phyloP scores from a whole-genome alignment of 192 early-diverging fungal genomes.

The Diversispora epigaea region DNA sequence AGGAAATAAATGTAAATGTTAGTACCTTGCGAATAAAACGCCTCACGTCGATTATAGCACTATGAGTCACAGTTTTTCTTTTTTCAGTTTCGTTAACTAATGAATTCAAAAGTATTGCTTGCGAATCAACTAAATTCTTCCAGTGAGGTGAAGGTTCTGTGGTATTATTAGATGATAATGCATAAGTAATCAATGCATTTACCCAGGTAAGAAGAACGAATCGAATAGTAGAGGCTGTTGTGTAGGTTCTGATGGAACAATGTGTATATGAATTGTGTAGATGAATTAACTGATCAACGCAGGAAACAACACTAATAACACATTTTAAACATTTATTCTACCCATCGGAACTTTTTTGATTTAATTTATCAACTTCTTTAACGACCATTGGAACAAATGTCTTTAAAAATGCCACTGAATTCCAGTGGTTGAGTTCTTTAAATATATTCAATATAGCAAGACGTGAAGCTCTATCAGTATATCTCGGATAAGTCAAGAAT shows the following conservation, averaged over 20 bases:
- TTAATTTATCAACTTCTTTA: constrained; percentile 49
- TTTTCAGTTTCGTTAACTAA: constrained; percentile 46
- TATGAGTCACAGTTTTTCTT: constrained; percentile 54
- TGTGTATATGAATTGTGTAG: not conserved
- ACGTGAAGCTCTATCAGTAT: constrained; percentile 68
- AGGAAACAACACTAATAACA: not conserved
- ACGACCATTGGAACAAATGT: constrained; percentile 54
- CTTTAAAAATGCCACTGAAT: constrained; percentile 54
- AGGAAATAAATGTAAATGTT: not conserved
- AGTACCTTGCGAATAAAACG: constrained; percentile 53
- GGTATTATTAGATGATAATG: constrained; percentile 27
- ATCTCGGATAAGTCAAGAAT: constrained; percentile 62
- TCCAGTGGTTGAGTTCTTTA: constrained; percentile 56
- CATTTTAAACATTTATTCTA: constrained; percentile 19
- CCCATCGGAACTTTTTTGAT: constrained; percentile 48
- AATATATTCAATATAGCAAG: constrained; percentile 58
- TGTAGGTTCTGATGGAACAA: constrained; percentile 3
- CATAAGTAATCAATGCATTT: constrained; percentile 47
- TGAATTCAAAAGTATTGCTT: constrained; percentile 55
- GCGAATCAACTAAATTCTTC: constrained; percentile 41
- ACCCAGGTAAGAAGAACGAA: constrained; percentile 69
- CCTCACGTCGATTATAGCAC: constrained; percentile 57
- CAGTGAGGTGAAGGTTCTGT: constrained; percentile 33
- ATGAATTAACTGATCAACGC: no score
- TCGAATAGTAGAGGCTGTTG: constrained; percentile 55